phyloP scores from a whole-genome alignment of 148 eudicot species.

The Linanthus parryae region DNA sequence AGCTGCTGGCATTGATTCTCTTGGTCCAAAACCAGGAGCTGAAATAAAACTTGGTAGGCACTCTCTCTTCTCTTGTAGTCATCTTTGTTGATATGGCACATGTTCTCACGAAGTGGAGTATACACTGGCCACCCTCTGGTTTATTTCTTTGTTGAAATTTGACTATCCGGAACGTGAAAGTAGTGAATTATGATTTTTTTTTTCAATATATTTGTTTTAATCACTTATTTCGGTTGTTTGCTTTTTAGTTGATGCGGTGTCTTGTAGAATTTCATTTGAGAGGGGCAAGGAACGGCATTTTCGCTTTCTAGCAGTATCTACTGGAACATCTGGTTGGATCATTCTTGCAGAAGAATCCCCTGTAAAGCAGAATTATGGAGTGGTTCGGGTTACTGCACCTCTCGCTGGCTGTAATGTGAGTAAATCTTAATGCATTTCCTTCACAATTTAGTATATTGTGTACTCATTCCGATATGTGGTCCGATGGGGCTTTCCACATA shows the following conservation, averaged over 20 bases:
- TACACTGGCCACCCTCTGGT: too few relatives aligned
- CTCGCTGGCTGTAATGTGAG: slow-evolving; percentile 86
- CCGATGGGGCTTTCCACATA: too few relatives aligned
- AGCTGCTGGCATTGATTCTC: slow-evolving; percentile 42
- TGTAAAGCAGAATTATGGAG: slow-evolving; percentile 46
- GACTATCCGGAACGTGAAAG: too few relatives aligned
- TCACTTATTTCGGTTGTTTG: slow-evolving; percentile 2
- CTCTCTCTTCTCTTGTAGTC: neutral
- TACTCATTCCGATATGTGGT: too few relatives aligned
- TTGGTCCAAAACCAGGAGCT: slow-evolving; percentile 56
- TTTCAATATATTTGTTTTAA: neutral
- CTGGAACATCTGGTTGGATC: slow-evolving; percentile 83
- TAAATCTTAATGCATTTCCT: slow-evolving; percentile 6
- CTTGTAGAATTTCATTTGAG: slow-evolving; percentile 97
- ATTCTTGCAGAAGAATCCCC: slow-evolving; percentile 83
- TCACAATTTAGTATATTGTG: neutral
- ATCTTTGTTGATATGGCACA: neutral
- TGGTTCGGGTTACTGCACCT: slow-evolving; percentile 89
- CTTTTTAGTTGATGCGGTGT: slow-evolving; percentile 79
- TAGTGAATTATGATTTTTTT: neutral
- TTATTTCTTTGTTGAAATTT: too few relatives aligned
- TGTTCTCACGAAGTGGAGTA: too few relatives aligned
- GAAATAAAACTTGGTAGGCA: slow-evolving; percentile 79
- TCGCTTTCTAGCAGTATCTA: slow-evolving; percentile 56
- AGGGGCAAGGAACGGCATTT: slow-evolving; percentile 96